Conservation (phyloP, 176 grass and related monocot species). For the Puccinellia tenuiflora region DNA sequence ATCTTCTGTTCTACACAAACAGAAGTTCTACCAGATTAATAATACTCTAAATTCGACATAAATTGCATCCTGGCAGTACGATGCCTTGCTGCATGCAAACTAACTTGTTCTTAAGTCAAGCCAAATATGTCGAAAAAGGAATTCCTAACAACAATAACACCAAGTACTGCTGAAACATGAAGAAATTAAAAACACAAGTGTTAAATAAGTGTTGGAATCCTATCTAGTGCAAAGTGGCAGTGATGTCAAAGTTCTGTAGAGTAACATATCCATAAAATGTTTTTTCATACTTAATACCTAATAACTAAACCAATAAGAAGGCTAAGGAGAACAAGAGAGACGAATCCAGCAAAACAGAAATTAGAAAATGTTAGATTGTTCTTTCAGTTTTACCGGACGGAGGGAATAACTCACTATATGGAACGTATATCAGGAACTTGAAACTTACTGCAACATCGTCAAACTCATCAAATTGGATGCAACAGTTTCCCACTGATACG, state of each 20-base stretch:
- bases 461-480: slow-evolving; percentile 94
- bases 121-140: not conserved
- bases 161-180: not conserved
- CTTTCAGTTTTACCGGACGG: not conserved
- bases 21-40: not conserved
- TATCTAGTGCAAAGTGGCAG: not conserved
- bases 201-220: not conserved
- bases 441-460: slow-evolving; percentile 91
- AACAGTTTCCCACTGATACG: slow-evolving; percentile 93
- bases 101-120: not conserved
- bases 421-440: not conserved
- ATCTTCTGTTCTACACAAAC: not conserved
- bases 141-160: not conserved
- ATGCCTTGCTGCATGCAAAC: slow-evolving; percentile 1
- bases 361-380: not conserved
- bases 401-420: not conserved
- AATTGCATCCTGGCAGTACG: not conserved
- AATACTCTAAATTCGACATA: not conserved
- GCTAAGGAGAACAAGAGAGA: not conserved
- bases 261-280: not conserved
- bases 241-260: not conserved
- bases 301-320: not conserved
- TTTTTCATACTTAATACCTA: not conserved
- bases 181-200: not conserved
- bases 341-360: not conserved